Evolutionary conservation across 192 early-diverging fungal species (phyloP).

Genomic region (Backusella westeae): DNA sequence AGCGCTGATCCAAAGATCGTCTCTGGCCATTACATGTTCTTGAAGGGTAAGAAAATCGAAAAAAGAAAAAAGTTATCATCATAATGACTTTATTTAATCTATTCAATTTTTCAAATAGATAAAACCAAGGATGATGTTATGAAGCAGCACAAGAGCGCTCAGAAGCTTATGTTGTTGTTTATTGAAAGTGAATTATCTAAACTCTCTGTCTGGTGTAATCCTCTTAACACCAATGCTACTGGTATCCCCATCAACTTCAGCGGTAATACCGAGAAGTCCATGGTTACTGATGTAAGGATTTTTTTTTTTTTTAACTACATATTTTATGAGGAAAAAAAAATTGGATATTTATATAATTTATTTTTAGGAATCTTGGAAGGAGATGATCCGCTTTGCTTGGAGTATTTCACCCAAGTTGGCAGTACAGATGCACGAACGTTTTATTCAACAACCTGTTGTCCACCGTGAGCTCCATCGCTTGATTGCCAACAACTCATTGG

Average conservation of each 20-base stretch:
- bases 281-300: constrained; percentile 31
- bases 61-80: not conserved
- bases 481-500: constrained; percentile 58
- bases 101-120: constrained; percentile 21
- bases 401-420: constrained; percentile 77
- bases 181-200: constrained; percentile 87
- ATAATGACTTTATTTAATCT: not conserved
- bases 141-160: constrained; percentile 42
- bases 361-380: constrained; percentile 64
- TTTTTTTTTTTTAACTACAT: not conserved
- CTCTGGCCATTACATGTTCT: constrained; percentile 33
- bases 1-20: constrained; percentile 26
- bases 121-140: constrained; percentile 56
- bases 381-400: constrained; percentile 81
- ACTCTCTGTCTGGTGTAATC: constrained; percentile 81
- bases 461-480: constrained; percentile 62
- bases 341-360: not conserved
- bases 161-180: constrained; percentile 76
- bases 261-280: constrained; percentile 24
- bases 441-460: constrained; percentile 64
- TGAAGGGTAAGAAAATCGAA: constrained; percentile 22
- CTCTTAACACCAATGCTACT: constrained; percentile 48
- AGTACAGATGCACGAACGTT: constrained; percentile 72
- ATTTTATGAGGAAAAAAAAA: not conserved
- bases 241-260: constrained; percentile 36